Conservation (phyloP, 108 stramenopile genomes). For the Aureococcus anophagefferens region DNA sequence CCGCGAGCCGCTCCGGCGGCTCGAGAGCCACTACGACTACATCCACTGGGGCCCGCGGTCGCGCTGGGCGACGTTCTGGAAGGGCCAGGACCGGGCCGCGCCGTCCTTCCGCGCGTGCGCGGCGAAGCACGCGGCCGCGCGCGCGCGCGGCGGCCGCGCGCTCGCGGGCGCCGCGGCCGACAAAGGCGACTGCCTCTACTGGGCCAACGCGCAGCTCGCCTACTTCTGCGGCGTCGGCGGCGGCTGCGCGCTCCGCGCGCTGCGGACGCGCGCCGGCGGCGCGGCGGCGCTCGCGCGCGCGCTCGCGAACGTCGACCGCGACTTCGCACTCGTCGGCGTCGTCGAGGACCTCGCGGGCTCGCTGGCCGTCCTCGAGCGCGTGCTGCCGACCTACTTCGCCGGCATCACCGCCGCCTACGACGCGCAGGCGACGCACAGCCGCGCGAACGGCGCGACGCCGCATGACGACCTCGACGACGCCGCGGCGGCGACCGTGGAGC, state of each 20-base stretch:
- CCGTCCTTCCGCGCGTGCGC: neutral
- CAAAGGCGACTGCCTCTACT: neutral
- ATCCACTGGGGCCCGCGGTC: neutral
- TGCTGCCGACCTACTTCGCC: neutral
- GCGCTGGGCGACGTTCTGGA: neutral
- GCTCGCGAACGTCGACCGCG: neutral
- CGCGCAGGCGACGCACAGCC: neutral
- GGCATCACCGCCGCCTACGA: neutral
- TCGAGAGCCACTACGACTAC: neutral
- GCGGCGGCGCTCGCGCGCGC: neutral
- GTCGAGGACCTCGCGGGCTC: neutral
- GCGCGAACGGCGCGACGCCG: neutral
- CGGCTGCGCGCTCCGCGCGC: no score
- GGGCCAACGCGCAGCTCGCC: neutral
- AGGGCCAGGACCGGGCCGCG: neutral
- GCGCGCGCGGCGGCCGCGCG: neutral
- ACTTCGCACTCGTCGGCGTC: neutral
- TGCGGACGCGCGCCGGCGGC: neutral
- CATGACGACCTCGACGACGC: neutral
- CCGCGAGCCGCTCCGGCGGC: neutral
- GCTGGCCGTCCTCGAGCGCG: neutral
- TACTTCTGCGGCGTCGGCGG: neutral
- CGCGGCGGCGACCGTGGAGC: no score
- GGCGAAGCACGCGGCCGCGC: neutral
- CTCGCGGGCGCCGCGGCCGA: neutral